Evolutionary conservation across 202 grass and related monocot species (phyloP), one percentile per base, ranked within the genome.

Genomic region (Saccharum hybrid): DNA sequence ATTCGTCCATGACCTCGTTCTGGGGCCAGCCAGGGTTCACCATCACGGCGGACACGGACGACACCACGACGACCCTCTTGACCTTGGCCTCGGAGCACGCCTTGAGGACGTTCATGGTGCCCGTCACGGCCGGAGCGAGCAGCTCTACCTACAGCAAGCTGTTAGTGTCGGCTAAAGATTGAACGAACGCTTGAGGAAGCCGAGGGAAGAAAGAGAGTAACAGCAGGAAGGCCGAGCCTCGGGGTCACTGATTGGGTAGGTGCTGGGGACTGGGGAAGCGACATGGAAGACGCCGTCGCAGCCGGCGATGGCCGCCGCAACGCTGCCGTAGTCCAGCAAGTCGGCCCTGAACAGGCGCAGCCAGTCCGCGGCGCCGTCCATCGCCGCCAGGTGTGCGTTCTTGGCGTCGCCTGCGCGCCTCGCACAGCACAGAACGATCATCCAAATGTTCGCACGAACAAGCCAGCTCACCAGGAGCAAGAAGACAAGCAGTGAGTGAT

Each of bases 231-330:
- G 19, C 7, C 2, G 41, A 54, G 79, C 86, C 87, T 93, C 94
- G 0, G 94, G 94, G 78, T 97, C 78, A 38, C 71, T 34, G 73
- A 84, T 72, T 75, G 23, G 57, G 40, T 2, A 10, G 63, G 75
- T 36, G 8, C 2, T 1, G 64, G 38, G 87, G 56, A 97, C 86
- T 12, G 94, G 94, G 79, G 84, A 86, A 13, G 87, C 91, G n/a
- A 91, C 89, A 28, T 97, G 94, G 82, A 97, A 93, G 59, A 97
- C 82, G 71, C 72, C 94, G 71, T 91, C 91, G 66, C 94, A 97
- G 77, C 91, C 94, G 49, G 91, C 67, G 72, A 93, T 69, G 48
- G 87, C 81, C 61, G 88, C 88, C 85, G 78, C 86, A 15, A 89
- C 66, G 76, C 74, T 85, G 77, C 46, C 64, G 77, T 88, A 88